These are phyloP conservation scores for Neocatenulostroma microsporum DNA, from an alignment of 2,329 filamentous ascomycete genomes.

Conservation along the genomic window DNA sequence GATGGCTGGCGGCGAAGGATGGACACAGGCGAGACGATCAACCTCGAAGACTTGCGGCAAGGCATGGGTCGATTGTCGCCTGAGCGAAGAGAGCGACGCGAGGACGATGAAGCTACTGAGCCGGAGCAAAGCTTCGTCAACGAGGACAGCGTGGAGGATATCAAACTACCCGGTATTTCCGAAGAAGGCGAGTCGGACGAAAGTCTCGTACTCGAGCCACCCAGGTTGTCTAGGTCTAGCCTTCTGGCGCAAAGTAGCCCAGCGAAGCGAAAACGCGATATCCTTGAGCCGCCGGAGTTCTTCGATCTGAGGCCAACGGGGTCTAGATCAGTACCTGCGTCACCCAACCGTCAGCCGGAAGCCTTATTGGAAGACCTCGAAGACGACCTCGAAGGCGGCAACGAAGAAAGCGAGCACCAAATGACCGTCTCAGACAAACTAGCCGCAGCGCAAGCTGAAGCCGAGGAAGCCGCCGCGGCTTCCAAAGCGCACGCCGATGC, in stretches of 20 bases:
- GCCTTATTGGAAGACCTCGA: too few species aligned
- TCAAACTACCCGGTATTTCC: slow-evolving; percentile 12
- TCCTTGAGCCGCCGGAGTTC: slow-evolving; percentile 28
- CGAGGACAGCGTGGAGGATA: slow-evolving; percentile 21
- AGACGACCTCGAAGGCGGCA: slow-evolving; percentile 14
- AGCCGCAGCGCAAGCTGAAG: slow-evolving; percentile 36
- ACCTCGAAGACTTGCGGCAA: slow-evolving; percentile 53
- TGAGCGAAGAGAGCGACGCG: slow-evolving; percentile 14
- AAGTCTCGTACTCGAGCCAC: slow-evolving; percentile 8
- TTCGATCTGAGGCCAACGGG: slow-evolving; percentile 29
- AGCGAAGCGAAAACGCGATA: slow-evolving; percentile 24
- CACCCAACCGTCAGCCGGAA: slow-evolving; percentile 9
- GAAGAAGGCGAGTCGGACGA: slow-evolving; percentile 6
- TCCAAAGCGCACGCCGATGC: slow-evolving; percentile 10
- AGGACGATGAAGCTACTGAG: slow-evolving; percentile 9
- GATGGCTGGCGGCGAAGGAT: slow-evolving; percentile 85
- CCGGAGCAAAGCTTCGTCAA: slow-evolving; percentile 20
- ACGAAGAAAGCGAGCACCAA: slow-evolving; percentile 28
- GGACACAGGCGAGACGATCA: slow-evolving; percentile 62
- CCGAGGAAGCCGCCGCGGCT: slow-evolving; percentile 34
- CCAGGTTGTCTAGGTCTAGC: not conserved
- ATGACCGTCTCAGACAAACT: slow-evolving; percentile 43
- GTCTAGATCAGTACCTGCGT: slow-evolving; percentile 10
- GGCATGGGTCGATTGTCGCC: slow-evolving; percentile 48
- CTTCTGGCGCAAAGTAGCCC: slow-evolving; percentile 11